A percentile compares a stretch with the other conserved stretches of the same genome.
phyloP scores from a whole-genome alignment of 257 asterid genomes.

The Ophiorrhiza pumila region DNA sequence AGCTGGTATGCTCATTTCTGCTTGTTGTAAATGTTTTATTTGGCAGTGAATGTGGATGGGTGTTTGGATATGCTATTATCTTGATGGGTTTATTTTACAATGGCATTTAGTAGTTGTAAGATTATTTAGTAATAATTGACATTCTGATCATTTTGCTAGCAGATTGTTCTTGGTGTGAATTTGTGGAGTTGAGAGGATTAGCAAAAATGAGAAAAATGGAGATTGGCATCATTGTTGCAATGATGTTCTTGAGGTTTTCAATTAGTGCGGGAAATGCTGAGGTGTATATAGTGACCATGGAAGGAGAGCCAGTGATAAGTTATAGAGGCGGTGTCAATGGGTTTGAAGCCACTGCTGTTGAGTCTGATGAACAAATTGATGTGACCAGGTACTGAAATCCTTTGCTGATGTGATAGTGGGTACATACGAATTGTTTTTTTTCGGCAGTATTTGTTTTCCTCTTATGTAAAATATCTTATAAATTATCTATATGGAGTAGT shows the following conservation, averaged over 20 bases:
- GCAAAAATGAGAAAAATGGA: slow-evolving; percentile 48
- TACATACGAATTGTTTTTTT: background rate
- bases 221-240: slow-evolving; percentile 30
- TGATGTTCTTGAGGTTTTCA: slow-evolving; percentile 38
- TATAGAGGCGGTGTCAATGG: slow-evolving; percentile 83
- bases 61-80: background rate
- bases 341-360: slow-evolving; percentile 92
- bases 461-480: too few species aligned
- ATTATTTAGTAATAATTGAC: background rate
- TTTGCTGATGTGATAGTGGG: slow-evolving; percentile 13
- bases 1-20: background rate
- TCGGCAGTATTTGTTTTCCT: background rate
- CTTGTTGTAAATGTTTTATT: background rate
- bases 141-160: slow-evolving; percentile 19
- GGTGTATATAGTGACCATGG: slow-evolving; percentile 74
- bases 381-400: slow-evolving; percentile 56
- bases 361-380: slow-evolving; percentile 74
- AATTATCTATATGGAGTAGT: background rate
- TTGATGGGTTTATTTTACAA: background rate
- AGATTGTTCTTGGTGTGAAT: slow-evolving; percentile 36
- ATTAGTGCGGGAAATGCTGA: slow-evolving; percentile 51
- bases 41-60: background rate
- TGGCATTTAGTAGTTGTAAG: background rate
- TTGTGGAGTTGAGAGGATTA: slow-evolving; percentile 30
- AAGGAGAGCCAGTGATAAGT: slow-evolving; percentile 95